A percentile compares a stretch with the other conserved stretches of the same genome.
phyloP scores from a whole-genome alignment of 345 rosid genomes.

The Eucalyptus fibrosa region DNA sequence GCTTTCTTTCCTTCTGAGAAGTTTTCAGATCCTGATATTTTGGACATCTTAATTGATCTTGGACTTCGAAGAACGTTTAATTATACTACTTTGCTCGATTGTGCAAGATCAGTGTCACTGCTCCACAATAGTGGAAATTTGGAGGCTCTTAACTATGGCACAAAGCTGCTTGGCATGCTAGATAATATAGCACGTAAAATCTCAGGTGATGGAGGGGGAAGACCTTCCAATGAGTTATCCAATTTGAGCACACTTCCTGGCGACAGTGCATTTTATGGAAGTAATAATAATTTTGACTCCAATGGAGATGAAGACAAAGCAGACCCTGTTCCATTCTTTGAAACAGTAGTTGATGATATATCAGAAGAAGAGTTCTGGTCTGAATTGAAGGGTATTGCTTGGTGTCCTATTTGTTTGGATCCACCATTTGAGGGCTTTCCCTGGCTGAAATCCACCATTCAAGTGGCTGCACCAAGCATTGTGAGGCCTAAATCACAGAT shows the following conservation, averaged over 20 bases:
- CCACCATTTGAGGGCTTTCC: constrained; percentile 78
- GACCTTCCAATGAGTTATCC: constrained; percentile 13
- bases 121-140: constrained; percentile 45
- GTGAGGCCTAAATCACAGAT: constrained; percentile 86
- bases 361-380: constrained; percentile 82
- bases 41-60: constrained; percentile 59
- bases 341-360: constrained; percentile 31
- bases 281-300: constrained; percentile 6
- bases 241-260: not conserved
- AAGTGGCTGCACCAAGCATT: constrained; percentile 52
- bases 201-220: constrained; percentile 20
- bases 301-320: not conserved
- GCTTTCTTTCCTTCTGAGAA: constrained; percentile 70
- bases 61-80: constrained; percentile 66
- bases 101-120: constrained; percentile 64
- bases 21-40: constrained; percentile 57
- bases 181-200: constrained; percentile 52
- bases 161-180: constrained; percentile 40
- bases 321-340: constrained; percentile 28
- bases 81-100: constrained; percentile 63
- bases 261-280: constrained; percentile 1
- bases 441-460: constrained; percentile 54
- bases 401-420: constrained; percentile 72
- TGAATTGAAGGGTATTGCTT: constrained; percentile 59
- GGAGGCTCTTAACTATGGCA: constrained; percentile 43